Evolutionary conservation across 768 basidiomycete species (phyloP), one percentile per base, ranked within the genome.

Genomic region (Pulveroboletus sp.): DNA sequence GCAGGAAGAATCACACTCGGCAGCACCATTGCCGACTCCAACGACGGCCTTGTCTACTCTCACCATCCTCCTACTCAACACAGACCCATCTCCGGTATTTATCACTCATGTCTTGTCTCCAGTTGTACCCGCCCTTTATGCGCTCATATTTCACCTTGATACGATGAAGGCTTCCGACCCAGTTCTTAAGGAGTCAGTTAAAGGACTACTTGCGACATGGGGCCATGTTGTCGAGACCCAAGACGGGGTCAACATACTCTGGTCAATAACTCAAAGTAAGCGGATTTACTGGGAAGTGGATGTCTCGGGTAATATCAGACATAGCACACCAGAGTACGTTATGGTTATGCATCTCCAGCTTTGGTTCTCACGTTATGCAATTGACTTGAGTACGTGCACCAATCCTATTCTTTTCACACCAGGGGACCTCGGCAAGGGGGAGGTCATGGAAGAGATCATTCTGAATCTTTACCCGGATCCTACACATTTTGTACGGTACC

Each of bases 381-480:
- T 42, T 28, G 48, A 52, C 24, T 17, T 18, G n/a, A 55, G 44
- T 21, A 21, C 55, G 39, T 32, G 49, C 66, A 67, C 66, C 54
- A 59, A 65, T 1, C 68, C 76, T 14, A 64, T 73, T 6, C 59
- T 86, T 11, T 66, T 83, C 38, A 79, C 80, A 1, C 81, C 85
- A 3, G 72, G 77, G 32, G 74, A 79, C 48, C 55, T 77, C 3
- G 62, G 60, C 15, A 66, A 64, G 27, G 71, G 68, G 18, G 69
- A 74, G 24, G 71, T 65, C 1, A 61, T 75, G 30, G 72, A 74
- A 55, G 58, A 78, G 15, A 78, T 84, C 54, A 63, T 83, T 8
- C 71, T 94, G 27, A 72, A 80, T 44, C 71, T 89, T 12, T 86
- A 84, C 50, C 93, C 93, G 1, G 84, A 92, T 59, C 88, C 94